Evolutionary conservation across 805 yeast genomes (phyloP).

Genomic region (Pichia rugopelliculosa): DNA sequence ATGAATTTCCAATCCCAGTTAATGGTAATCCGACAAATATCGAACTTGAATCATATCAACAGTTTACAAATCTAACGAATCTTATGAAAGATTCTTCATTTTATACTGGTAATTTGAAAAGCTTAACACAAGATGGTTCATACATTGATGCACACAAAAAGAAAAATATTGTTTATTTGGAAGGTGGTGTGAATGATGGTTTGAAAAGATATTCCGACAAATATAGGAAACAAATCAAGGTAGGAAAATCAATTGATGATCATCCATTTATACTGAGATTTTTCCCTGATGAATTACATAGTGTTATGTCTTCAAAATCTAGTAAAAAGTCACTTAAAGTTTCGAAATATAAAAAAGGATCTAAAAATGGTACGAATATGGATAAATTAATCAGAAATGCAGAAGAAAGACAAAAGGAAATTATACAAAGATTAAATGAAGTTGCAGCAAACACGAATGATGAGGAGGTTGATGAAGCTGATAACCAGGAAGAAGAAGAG

Average conservation of each 20-base stretch:
- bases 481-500: constrained; percentile 41
- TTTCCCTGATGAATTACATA: constrained; percentile 72
- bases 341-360: constrained; percentile 30
- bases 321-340: constrained; percentile 38
- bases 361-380: constrained; percentile 30
- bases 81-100: constrained; percentile 61
- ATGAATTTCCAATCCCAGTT: constrained; percentile 49
- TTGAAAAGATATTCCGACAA: constrained; percentile 76
- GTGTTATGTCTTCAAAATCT: constrained; percentile 49
- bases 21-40: constrained; percentile 46
- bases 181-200: constrained; percentile 52
- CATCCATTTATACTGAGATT: constrained; percentile 67
- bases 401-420: constrained; percentile 25
- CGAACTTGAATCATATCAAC: constrained; percentile 49
- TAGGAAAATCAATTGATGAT: constrained; percentile 66
- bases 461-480: constrained; percentile 39
- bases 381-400: constrained; percentile 22
- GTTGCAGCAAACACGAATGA: constrained; percentile 33
- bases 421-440: constrained; percentile 28
- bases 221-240: constrained; percentile 61
- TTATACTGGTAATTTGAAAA: constrained; percentile 46
- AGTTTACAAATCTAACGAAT: constrained; percentile 45
- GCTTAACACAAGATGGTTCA: constrained; percentile 8
- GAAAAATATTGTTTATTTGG: constrained; percentile 20
- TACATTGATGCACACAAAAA: not conserved